These are phyloP conservation scores for Fraxinus floribunda DNA, from an alignment of 305 asterid genomes.

Conservation along the genomic window DNA sequence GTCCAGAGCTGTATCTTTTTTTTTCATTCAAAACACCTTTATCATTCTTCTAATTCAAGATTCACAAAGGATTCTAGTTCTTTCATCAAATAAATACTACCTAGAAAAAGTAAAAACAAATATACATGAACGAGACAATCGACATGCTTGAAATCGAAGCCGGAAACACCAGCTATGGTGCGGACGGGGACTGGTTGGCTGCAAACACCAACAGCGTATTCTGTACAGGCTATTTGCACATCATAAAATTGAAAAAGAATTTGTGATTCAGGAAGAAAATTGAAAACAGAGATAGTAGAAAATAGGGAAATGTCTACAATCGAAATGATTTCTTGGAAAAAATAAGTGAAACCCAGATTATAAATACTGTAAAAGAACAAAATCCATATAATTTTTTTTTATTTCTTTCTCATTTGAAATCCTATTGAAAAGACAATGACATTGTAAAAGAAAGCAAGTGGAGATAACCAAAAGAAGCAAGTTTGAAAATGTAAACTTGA, in stretches of 20 bases:
- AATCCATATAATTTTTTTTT: background rate
- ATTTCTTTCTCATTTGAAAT: background rate
- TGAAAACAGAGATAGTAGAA: background rate
- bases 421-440: background rate
- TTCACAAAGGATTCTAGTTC: too few relatives aligned
- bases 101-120: background rate
- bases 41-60: too few relatives aligned
- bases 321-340: background rate
- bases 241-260: background rate
- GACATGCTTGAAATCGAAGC: conserved; percentile 58
- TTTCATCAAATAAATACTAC: too few relatives aligned
- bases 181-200: conserved; percentile 53
- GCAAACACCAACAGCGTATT: background rate
- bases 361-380: background rate
- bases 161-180: conserved; percentile 70
- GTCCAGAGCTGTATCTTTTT: too few relatives aligned
- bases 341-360: conserved; percentile 32
- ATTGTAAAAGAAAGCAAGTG: background rate
- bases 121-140: background rate
- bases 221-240: conserved; percentile 26
- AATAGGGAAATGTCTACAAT: background rate
- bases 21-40: too few relatives aligned
- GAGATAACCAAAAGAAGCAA: background rate
- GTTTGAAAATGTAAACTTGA: background rate
- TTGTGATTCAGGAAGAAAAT: background rate